Percentiles rank a stretch among this genome's conserved stretches.
Evolutionary conservation across 805 yeast species (phyloP).

Genomic region (Brettanomyces sp.): DNA sequence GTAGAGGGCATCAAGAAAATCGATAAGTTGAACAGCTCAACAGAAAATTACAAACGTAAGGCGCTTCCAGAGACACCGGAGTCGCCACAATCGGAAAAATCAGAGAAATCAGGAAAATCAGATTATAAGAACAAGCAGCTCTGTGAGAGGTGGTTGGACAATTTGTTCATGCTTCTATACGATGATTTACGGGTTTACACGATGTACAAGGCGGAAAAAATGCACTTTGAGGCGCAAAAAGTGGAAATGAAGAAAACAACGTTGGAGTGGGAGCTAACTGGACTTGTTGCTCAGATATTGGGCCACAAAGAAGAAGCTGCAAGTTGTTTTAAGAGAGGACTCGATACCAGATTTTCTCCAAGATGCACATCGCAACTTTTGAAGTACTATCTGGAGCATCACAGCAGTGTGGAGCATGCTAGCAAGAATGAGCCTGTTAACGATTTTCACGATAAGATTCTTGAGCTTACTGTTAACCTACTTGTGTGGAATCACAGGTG

Average conservation of each 20-base stretch:
- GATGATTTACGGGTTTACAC: constrained; percentile 78
- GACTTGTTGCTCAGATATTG: constrained; percentile 74
- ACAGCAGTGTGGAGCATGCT: constrained; percentile 3
- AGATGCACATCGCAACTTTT: constrained; percentile 68
- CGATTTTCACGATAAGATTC: constrained; percentile 44
- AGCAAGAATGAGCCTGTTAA: constrained; percentile 14
- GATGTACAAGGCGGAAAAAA: constrained; percentile 85
- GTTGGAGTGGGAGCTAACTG: constrained; percentile 83
- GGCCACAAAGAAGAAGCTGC: constrained; percentile 85
- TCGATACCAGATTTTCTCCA: constrained; percentile 70
- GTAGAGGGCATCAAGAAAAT: neutral
- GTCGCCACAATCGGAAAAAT: neutral
- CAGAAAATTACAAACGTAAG: neutral
- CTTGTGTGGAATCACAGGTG: constrained; percentile 98
- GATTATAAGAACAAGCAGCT: constrained; percentile 56
- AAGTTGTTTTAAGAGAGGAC: constrained; percentile 67
- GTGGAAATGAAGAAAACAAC: constrained; percentile 51
- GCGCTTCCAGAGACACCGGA: constrained; percentile 1
- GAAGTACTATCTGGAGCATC: constrained; percentile 50
- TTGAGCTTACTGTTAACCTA: constrained; percentile 65
- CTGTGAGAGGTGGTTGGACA: constrained; percentile 70
- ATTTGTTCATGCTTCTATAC: constrained; percentile 56
- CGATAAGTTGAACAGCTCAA: neutral
- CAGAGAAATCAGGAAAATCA: neutral
- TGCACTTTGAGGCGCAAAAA: constrained; percentile 85